These are phyloP conservation scores for Leccinum variicolor DNA, from an alignment of 768 basidiomycete species.

Conservation along the genomic window DNA sequence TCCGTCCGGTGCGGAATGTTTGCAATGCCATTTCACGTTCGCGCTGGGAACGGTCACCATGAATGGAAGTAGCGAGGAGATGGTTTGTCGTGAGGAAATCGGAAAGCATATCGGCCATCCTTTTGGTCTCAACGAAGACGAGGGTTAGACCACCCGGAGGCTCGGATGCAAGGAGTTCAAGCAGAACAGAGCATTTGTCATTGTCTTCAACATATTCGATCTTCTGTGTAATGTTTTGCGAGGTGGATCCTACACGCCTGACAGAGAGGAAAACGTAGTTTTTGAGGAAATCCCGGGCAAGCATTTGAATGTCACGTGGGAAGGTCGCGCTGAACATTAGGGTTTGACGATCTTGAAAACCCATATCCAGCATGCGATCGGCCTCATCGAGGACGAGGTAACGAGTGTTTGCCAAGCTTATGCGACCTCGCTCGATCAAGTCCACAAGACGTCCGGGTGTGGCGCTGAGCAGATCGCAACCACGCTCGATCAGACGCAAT, in stretches of 20 bases:
- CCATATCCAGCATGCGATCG: conserved; percentile 99
- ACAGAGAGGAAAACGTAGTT: conserved; percentile 99
- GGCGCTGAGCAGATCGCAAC: conserved; percentile 94
- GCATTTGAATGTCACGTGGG: conserved; percentile 97
- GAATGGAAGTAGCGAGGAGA: conserved; percentile 93
- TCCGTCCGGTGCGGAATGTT: conserved; percentile 92
- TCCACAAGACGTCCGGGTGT: conserved; percentile 98
- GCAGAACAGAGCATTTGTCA: conserved; percentile 95
- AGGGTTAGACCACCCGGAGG: conserved; percentile 73
- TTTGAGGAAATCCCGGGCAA: conserved; percentile 93
- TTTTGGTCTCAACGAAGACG: conserved; percentile 98
- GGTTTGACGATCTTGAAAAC: conserved; percentile 89
- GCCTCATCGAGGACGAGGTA: conserved; percentile 99
- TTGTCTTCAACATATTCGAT: conserved; percentile 97
- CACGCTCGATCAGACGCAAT: conserved; percentile 90
- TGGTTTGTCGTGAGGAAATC: conserved; percentile 86
- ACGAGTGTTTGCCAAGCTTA: conserved; percentile 93
- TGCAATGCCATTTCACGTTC: conserved; percentile 95
- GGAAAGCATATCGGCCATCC: conserved; percentile 98
- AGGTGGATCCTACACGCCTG: conserved; percentile 96
- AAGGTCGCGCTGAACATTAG: conserved; percentile 99
- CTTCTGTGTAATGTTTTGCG: conserved; percentile 99
- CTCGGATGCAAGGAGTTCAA: conserved; percentile 88
- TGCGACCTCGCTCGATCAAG: conserved; percentile 95
- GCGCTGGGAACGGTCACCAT: conserved; percentile 96